Conservation (phyloP, 2,329 filamentous ascomycete species). For the Aspergillus puulaauensis region DNA sequence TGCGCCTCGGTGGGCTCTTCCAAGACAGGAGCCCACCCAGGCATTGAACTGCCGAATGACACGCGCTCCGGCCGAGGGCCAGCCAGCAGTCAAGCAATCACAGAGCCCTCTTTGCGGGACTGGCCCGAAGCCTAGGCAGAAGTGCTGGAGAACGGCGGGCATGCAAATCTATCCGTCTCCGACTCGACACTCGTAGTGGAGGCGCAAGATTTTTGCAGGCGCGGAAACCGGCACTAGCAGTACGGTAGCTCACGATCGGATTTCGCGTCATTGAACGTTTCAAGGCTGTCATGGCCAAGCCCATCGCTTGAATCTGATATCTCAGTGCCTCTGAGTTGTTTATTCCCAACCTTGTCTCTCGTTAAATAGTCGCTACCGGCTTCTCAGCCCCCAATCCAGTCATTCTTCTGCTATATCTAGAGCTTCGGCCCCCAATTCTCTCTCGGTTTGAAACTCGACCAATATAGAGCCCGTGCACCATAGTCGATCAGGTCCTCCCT, state of each 20-base stretch:
- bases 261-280: constrained; percentile 2
- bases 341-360: neutral
- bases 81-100: constrained; percentile 3
- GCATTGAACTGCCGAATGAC: constrained; percentile 8
- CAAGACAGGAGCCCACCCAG: neutral
- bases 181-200: neutral
- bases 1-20: neutral
- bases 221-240: neutral
- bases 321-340: neutral
- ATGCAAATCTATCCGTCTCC: constrained; percentile 8
- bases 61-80: constrained; percentile 4
- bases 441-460: neutral
- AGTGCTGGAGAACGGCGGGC: neutral
- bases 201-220: constrained; percentile 1
- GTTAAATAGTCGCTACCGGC: neutral
- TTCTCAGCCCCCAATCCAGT: neutral
- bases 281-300: neutral
- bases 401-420: constrained; percentile 5
- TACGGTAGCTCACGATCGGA: neutral
- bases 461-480: neutral
- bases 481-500: neutral
- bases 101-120: neutral
- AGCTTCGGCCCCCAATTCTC: neutral
- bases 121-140: neutral
- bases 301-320: constrained; percentile 1